Evolutionary conservation across 495 filamentous ascomycete genomes (phyloP).

Genomic region (Hypoxylon fuscum): DNA sequence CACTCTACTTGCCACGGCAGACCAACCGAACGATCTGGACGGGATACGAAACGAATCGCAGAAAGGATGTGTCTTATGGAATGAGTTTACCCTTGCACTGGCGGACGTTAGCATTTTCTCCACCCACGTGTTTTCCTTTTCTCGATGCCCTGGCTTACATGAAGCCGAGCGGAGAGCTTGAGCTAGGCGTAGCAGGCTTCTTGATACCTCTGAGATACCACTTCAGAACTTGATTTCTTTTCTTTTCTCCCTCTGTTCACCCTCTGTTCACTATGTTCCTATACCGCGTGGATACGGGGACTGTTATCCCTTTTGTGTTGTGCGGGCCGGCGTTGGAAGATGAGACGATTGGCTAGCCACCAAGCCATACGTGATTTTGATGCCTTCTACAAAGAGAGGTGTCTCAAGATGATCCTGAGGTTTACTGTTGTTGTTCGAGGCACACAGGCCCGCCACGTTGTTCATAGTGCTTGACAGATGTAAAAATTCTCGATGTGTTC

Average conservation of each 20-base stretch:
- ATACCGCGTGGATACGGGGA: neutral
- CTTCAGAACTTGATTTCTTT: slow-evolving; percentile 15
- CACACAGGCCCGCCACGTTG: neutral
- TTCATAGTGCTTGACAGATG: slow-evolving; percentile 16
- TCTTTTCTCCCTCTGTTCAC: slow-evolving; percentile 6
- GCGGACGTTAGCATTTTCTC: slow-evolving; percentile 19
- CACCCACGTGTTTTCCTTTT: slow-evolving; percentile 12
- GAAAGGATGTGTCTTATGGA: slow-evolving; percentile 36
- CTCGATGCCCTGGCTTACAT: slow-evolving; percentile 8
- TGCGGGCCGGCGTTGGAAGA: slow-evolving; percentile 15
- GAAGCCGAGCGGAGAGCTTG: slow-evolving; percentile 19
- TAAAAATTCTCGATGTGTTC: slow-evolving; percentile 4
- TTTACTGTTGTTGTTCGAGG: neutral
- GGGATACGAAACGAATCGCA: slow-evolving; percentile 35
- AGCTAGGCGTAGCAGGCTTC: slow-evolving; percentile 27
- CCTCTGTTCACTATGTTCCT: slow-evolving; percentile 3
- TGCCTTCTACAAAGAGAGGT: slow-evolving; percentile 3
- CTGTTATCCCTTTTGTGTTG: neutral
- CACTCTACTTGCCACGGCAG: slow-evolving; percentile 16
- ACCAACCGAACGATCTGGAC: slow-evolving; percentile 35
- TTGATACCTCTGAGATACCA: slow-evolving; percentile 36
- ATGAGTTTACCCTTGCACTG: slow-evolving; percentile 19
- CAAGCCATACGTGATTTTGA: slow-evolving; percentile 7
- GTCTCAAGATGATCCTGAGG: slow-evolving; percentile 7
- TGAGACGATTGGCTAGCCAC: slow-evolving; percentile 25